Conservation (phyloP, 169 alveolate genomes). For the Plasmodium yoelii region DNA sequence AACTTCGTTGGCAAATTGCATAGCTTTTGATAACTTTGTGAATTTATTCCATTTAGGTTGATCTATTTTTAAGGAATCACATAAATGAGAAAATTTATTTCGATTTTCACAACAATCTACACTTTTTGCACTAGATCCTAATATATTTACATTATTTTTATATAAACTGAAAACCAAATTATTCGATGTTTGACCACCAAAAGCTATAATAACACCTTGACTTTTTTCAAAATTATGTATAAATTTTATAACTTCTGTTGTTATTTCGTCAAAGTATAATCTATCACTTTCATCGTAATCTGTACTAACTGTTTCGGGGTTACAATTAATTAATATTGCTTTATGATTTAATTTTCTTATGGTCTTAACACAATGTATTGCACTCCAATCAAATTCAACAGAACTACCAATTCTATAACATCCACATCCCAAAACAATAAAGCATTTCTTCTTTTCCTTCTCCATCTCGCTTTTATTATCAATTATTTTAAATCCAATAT, state of each 20-base stretch:
- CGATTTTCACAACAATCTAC: conserved; percentile 91
- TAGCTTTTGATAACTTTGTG: conserved; percentile 82
- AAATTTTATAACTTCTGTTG: conserved; percentile 84
- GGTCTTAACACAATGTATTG: conserved; percentile 88
- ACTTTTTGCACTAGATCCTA: conserved; percentile 91
- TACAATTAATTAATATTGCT: conserved; percentile 89
- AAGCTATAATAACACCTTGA: conserved; percentile 86
- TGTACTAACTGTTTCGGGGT: conserved; percentile 93
- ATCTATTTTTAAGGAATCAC: conserved; percentile 90
- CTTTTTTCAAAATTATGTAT: conserved; percentile 85
- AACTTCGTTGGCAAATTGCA: conserved; percentile 79
- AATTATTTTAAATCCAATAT: conserved; percentile 49
- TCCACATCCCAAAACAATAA: conserved; percentile 91
- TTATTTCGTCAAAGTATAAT: conserved; percentile 88
- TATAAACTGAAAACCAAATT: conserved; percentile 85
- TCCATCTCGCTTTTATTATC: conserved; percentile 67
- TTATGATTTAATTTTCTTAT: conserved; percentile 81
- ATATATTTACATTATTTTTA: conserved; percentile 80
- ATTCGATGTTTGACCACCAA: conserved; percentile 94
- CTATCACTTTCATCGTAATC: conserved; percentile 92
- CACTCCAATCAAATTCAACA: conserved; percentile 93
- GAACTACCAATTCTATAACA: conserved; percentile 90
- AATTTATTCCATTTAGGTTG: conserved; percentile 93
- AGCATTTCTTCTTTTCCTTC: conserved; percentile 42
- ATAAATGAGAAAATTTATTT: conserved; percentile 87